Evolutionary conservation across 2,329 filamentous ascomycete genomes (phyloP).

Genomic region (Claviceps capensis): DNA sequence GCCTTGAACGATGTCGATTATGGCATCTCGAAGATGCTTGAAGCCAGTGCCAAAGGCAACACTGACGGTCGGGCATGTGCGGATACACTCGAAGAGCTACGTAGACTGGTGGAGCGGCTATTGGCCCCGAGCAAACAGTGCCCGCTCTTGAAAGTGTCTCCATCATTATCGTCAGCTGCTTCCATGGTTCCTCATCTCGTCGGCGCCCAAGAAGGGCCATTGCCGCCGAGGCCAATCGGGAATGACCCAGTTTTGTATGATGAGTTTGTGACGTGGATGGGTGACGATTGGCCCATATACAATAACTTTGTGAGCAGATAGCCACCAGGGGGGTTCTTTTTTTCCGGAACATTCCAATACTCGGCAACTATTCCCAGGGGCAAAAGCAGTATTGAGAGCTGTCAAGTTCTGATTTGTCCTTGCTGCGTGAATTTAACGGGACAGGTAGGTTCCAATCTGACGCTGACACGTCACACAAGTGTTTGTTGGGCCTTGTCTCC

Average conservation of each 20-base stretch:
- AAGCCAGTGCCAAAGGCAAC: slow-evolving; percentile 23
- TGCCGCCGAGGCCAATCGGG: slow-evolving; percentile 16
- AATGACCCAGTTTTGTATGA: slow-evolving; percentile 20
- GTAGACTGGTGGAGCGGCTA: slow-evolving; percentile 22
- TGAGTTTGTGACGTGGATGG: slow-evolving; percentile 25
- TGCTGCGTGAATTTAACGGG: no score
- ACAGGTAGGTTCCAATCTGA: no score
- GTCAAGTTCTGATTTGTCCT: no score
- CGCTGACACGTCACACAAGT: no score
- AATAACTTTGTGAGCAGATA: slow-evolving; percentile 2
- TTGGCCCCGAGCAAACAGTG: slow-evolving; percentile 10
- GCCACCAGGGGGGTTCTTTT: no score
- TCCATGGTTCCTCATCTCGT: slow-evolving; percentile 12
- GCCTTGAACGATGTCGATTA: slow-evolving; percentile 22
- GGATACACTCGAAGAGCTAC: slow-evolving; percentile 24
- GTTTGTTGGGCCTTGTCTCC: no score
- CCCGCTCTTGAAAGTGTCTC: slow-evolving; percentile 8
- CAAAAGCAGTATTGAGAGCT: no score
- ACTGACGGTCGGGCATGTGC: slow-evolving; percentile 25
- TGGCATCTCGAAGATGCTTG: slow-evolving; percentile 27
- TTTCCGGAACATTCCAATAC: no score
- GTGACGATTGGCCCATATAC: slow-evolving; percentile 21
- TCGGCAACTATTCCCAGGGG: no score
- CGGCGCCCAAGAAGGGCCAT: slow-evolving; percentile 10
- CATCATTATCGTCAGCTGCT: slow-evolving; percentile 7